Conservation (phyloP, 2,329 filamentous ascomycete species). For the Penicillium sp. region DNA sequence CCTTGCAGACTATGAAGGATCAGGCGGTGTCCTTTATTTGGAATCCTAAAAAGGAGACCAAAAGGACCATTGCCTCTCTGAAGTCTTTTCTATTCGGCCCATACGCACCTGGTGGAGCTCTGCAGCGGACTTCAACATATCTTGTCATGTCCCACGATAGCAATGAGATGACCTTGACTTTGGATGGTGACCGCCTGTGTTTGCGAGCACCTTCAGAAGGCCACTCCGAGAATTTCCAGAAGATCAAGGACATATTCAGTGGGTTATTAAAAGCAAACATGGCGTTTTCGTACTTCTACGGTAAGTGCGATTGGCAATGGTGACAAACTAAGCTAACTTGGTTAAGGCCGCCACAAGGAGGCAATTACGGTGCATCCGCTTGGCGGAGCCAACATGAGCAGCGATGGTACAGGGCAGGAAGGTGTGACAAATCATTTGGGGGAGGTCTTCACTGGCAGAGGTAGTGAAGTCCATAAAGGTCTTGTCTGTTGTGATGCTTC, state of each 20-base stretch:
- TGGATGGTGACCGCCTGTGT: background rate
- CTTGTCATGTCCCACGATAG: conserved; percentile 63
- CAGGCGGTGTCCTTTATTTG: background rate
- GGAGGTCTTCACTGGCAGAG: conserved; percentile 53
- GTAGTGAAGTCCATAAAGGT: conserved; percentile 50
- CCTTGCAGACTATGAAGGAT: conserved; percentile 5
- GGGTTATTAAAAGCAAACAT: background rate
- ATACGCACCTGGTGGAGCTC: conserved; percentile 52
- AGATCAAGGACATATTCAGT: conserved; percentile 6
- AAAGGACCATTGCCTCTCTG: background rate
- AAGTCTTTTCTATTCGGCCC: conserved; percentile 56
- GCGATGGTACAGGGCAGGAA: conserved; percentile 51
- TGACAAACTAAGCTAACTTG: background rate
- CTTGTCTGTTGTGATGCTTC: conserved; percentile 60
- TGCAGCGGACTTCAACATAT: conserved; percentile 59
- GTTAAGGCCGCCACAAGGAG: background rate
- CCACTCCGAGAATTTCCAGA: conserved; percentile 11
- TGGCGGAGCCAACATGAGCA: conserved; percentile 58
- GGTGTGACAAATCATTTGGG: conserved; percentile 60
- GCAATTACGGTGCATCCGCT: conserved; percentile 28
- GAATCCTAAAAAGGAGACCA: background rate
- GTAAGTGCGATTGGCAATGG: background rate
- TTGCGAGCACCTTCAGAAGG: conserved; percentile 1
- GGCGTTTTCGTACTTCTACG: background rate
- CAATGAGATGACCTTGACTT: background rate